A percentile compares a stretch with the other conserved stretches of the same genome.
phyloP scores from a whole-genome alignment of 2,329 filamentous ascomycete species.

The Penicillium sp. region DNA sequence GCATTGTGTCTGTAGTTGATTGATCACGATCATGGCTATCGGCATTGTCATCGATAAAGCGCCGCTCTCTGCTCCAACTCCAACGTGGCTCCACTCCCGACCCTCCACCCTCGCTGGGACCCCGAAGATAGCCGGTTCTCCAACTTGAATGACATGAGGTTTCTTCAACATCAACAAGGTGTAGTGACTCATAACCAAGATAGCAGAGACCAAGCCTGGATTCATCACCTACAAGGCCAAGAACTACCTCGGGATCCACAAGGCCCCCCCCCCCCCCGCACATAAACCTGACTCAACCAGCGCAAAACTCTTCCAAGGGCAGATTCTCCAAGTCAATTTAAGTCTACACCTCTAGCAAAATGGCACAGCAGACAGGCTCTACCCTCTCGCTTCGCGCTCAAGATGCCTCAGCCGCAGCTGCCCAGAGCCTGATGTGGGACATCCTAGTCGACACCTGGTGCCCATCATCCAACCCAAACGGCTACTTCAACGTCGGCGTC shows the following conservation, averaged over 20 bases:
- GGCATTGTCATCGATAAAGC: background rate
- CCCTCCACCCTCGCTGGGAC: background rate
- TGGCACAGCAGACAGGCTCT: background rate
- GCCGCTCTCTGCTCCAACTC: background rate
- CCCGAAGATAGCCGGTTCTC: background rate
- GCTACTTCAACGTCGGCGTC: constrained; percentile 59
- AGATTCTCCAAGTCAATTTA: background rate
- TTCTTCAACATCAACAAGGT: background rate
- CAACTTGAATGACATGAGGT: background rate
- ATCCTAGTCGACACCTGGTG: constrained; percentile 56
- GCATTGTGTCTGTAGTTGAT: background rate
- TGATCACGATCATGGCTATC: background rate
- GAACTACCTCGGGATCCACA: background rate
- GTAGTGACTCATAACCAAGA: background rate
- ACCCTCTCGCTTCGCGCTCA: constrained; percentile 11
- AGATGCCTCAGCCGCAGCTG: constrained; percentile 8
- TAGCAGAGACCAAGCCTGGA: background rate
- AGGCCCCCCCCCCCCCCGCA: background rate
- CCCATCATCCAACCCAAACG: constrained; percentile 42
- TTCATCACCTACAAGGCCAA: background rate
- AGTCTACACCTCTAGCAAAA: background rate
- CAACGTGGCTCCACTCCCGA: constrained; percentile 4
- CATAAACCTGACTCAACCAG: background rate
- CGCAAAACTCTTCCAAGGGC: background rate
- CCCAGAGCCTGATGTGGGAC: constrained; percentile 47